Base-by-base conservation (phyloP, 1,284 basidiomycete species). In the Sporisorium exsertum region DNA sequence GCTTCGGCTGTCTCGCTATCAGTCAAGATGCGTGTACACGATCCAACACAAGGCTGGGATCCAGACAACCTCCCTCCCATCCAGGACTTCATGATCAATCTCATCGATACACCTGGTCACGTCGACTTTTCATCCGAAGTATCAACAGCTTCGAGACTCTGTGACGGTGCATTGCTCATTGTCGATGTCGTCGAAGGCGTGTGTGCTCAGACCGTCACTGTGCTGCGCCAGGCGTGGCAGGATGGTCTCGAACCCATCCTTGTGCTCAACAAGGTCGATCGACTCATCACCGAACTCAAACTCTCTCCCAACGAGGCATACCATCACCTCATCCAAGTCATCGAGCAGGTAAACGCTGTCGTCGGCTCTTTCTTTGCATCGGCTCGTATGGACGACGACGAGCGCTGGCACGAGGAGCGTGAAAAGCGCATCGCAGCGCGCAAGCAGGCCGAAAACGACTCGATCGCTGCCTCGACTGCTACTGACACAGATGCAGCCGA, bases 161-260 rank as follows among this genome's bases (percentile, higher is more conserved):
- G 95, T 81, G 97, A 99, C 85, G 97, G 97, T 26, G 94, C 95
- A 6, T 88, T 99, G 8, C 93, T 99, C 32, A 88, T 99, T n/a
- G 94, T 99, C 3, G 97, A 99, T 85, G 95, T 94, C 1, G 94
- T 98, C 5, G 97, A 99, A 87, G 97, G 97, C 20, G 97, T 99
- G 9, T 98, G 95, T 85, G 98, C 96, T 1, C 96, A 98, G 65
- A 99, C 97, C 0, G 94, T 97, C 72, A 91, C 95, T 2, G 97
- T 99, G 8, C 89, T 99, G 10, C 90, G 94, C 40, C 96, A 99
- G 88, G 95, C 95, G 58, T 97, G 95, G 94, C 88, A 92, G 66
- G 95, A 99, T 83, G 89, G 91, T 58, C 88, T 99, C 40, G 90
- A 90, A 13, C 97, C 96, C 2, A 91, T 99, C 59, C 90, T 99